These are phyloP conservation scores for Hebeloma cylindrosporum DNA, from an alignment of 768 basidiomycete genomes.

Conservation along the genomic window DNA sequence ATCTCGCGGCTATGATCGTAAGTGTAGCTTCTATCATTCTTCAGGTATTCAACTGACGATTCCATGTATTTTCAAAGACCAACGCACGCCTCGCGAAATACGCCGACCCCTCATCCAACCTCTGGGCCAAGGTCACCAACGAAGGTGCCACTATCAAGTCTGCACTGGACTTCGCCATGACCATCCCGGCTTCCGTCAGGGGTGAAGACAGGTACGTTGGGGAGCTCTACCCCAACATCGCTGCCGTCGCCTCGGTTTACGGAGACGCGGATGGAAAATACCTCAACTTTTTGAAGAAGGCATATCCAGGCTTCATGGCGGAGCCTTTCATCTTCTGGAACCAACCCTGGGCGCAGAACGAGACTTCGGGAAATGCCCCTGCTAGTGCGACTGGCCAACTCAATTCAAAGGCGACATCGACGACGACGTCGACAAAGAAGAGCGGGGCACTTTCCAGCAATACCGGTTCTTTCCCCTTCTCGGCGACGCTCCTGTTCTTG, in stretches of 20 bases:
- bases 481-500: too few species aligned
- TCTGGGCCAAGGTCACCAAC: constrained; percentile 52
- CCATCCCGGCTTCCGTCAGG: constrained; percentile 32
- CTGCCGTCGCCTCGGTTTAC: constrained; percentile 54
- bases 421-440: too few species aligned
- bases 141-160: constrained; percentile 56
- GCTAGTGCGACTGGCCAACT: not conserved
- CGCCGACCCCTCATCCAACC: constrained; percentile 36
- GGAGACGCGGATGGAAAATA: constrained; percentile 66
- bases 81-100: constrained; percentile 55
- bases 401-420: not conserved
- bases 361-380: constrained; percentile 9
- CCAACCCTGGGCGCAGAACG: constrained; percentile 43
- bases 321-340: constrained; percentile 56
- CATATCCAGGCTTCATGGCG: constrained; percentile 37
- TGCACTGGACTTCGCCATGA: constrained; percentile 61
- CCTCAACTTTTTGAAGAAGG: constrained; percentile 42
- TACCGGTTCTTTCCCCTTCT: too few species aligned
- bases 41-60: not conserved
- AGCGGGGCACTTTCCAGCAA: too few species aligned
- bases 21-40: constrained; percentile 18
- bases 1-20: constrained; percentile 68
- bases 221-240: constrained; percentile 58
- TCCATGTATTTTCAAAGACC: constrained; percentile 36
- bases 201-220: constrained; percentile 38